A percentile compares a stretch with the other conserved stretches of the same genome.
These are phyloP conservation scores for Paramecium biaurelia DNA, from an alignment of 73 alveolate genomes.

Conservation along the genomic window DNA sequence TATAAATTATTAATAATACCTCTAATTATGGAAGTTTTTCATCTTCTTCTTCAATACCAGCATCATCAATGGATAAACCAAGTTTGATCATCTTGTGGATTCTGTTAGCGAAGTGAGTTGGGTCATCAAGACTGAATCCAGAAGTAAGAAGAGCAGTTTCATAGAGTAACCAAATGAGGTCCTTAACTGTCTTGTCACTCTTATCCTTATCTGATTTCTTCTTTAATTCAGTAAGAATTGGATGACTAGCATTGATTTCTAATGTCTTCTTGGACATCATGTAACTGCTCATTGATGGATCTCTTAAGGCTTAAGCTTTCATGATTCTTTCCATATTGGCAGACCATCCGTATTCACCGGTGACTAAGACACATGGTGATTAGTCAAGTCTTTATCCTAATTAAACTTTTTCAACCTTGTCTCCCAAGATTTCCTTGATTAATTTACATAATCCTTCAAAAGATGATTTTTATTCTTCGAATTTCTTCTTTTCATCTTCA, in stretches of 20 bases:
- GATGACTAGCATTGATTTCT: conserved; percentile 96
- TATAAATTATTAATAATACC: conserved; percentile 52
- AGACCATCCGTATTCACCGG: conserved; percentile 99
- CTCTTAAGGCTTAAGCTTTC: conserved; percentile 99
- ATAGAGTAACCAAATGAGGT: conserved; percentile 97
- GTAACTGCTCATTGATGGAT: conserved; percentile 96
- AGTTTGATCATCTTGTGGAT: conserved; percentile 99
- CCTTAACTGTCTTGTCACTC: conserved; percentile 98
- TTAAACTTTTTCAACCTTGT: conserved; percentile 99
- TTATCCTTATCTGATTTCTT: conserved; percentile 97
- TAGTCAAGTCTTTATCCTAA: conserved; percentile 96
- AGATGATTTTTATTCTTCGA: conserved; percentile 97
- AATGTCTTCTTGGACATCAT: conserved; percentile 99
- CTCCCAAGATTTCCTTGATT: conserved; percentile 98
- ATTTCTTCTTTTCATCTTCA: conserved; percentile 94
- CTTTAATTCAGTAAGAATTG: conserved; percentile 93
- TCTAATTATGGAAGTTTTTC: conserved; percentile 44
- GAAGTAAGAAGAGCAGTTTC: conserved; percentile 99
- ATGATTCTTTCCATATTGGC: conserved; percentile 99
- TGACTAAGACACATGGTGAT: conserved; percentile 99
- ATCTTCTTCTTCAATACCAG: conserved; percentile 78
- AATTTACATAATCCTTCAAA: conserved; percentile 98
- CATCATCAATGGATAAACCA: conserved; percentile 93
- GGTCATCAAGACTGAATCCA: conserved; percentile 99
- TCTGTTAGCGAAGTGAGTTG: conserved; percentile 97